Percentiles rank a stretch among this genome's conserved stretches.
Conservation (phyloP, 2,329 filamentous ascomycete genomes). For the Hypoxylon sp. region DNA sequence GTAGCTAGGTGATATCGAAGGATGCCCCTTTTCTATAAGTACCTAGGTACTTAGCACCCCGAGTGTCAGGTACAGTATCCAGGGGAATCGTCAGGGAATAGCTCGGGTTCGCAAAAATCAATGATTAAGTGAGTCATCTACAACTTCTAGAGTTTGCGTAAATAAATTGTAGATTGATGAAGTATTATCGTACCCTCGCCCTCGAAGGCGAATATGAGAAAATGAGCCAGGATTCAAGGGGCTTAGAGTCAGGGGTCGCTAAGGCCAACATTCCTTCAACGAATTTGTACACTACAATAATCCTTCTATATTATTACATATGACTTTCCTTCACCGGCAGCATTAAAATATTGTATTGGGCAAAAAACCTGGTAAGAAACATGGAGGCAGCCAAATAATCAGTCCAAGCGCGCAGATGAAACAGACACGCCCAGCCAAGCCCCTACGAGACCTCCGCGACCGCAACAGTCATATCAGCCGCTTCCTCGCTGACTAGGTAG, state of each 20-base stretch:
- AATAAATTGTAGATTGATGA: background rate
- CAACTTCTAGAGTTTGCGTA: background rate
- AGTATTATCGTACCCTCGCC: background rate
- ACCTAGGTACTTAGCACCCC: background rate
- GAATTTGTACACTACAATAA: background rate
- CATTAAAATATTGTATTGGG: background rate
- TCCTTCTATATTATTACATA: background rate
- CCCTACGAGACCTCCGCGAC: constrained; percentile 54
- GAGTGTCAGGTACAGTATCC: background rate
- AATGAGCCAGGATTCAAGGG: background rate
- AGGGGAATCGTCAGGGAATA: background rate
- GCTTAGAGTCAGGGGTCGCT: background rate
- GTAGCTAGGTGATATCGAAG: background rate
- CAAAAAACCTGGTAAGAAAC: background rate
- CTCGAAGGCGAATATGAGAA: background rate
- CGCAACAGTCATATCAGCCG: constrained; percentile 66
- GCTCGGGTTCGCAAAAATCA: background rate
- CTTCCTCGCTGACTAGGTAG: constrained; percentile 66
- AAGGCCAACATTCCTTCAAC: background rate
- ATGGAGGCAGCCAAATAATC: background rate
- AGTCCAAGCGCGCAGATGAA: background rate
- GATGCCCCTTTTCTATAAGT: background rate
- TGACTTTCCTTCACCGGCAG: background rate
- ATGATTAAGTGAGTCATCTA: background rate
- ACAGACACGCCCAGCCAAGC: constrained; percentile 2